These are phyloP conservation scores for Elsinoe batatas DNA, from an alignment of 2,329 filamentous ascomycete species.

Conservation along the genomic window DNA sequence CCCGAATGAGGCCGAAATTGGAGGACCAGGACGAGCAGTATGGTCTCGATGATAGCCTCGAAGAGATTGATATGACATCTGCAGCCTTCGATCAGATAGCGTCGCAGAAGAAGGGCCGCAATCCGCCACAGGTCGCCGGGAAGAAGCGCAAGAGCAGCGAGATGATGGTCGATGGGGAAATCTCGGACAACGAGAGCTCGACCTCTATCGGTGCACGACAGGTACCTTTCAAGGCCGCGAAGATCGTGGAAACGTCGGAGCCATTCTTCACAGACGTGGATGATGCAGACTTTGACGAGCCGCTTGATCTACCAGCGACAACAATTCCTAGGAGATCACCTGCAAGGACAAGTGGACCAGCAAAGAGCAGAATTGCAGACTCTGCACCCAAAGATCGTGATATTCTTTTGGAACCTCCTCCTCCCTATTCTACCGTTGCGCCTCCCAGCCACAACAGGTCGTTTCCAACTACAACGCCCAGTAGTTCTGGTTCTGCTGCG, in stretches of 20 bases:
- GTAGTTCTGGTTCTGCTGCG: constrained; percentile 6
- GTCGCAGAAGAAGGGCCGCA: constrained; percentile 2
- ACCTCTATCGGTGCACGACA: not conserved
- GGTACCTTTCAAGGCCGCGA: not conserved
- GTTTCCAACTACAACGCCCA: not conserved
- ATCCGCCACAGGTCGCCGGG: constrained; percentile 14
- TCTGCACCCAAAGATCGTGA: constrained; percentile 19
- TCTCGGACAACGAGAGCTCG: not conserved
- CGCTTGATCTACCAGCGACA: not conserved
- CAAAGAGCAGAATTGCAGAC: too few species aligned
- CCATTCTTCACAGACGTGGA: not conserved
- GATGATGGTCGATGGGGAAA: constrained; percentile 24
- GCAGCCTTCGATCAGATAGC: constrained; percentile 18
- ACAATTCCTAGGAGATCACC: not conserved
- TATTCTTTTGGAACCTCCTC: constrained; percentile 25
- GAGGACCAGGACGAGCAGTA: not conserved
- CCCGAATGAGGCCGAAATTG: not conserved
- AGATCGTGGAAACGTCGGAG: not conserved
- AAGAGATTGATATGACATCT: constrained; percentile 27
- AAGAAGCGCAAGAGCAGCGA: constrained; percentile 41
- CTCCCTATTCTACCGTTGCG: constrained; percentile 38
- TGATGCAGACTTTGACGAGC: not conserved
- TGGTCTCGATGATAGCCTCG: constrained; percentile 18
- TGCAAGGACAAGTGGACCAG: constrained; percentile 22
- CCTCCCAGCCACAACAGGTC: constrained; percentile 15